Evolutionary conservation across 257 asterid genomes (phyloP).

Genomic region (Solanum chaucha): DNA sequence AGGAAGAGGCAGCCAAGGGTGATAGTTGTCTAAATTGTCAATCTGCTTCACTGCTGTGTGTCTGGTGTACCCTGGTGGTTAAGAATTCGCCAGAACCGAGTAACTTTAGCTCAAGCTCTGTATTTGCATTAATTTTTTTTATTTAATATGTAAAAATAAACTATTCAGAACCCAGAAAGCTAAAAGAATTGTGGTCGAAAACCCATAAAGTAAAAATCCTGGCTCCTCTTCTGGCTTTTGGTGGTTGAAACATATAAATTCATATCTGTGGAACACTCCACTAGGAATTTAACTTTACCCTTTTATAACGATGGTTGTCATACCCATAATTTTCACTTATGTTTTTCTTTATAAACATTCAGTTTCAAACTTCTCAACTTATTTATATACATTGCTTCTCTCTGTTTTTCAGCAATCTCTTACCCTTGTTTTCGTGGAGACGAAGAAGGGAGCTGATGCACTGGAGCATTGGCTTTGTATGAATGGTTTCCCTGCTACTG

Average conservation of each 20-base stretch:
- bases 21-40: background rate
- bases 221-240: background rate
- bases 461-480: slow-evolving; percentile 87
- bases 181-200: background rate
- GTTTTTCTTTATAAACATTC: background rate
- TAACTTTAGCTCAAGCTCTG: background rate
- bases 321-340: background rate
- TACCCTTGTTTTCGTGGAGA: slow-evolving; percentile 86
- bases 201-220: background rate
- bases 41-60: background rate
- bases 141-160: background rate
- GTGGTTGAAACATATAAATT: background rate
- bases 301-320: background rate
- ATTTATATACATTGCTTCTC: slow-evolving; percentile 1
- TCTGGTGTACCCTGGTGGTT: background rate
- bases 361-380: background rate
- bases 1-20: background rate
- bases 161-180: background rate
- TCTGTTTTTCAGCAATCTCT: slow-evolving; percentile 64
- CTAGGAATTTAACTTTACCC: background rate
- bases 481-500: slow-evolving; percentile 81
- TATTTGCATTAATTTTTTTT: background rate
- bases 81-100: background rate
- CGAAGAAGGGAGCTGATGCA: slow-evolving; percentile 93
- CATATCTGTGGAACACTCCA: background rate